Base-by-base conservation (phyloP, 495 filamentous ascomycete genomes). In the Parathielavia hyrcaniae region DNA sequence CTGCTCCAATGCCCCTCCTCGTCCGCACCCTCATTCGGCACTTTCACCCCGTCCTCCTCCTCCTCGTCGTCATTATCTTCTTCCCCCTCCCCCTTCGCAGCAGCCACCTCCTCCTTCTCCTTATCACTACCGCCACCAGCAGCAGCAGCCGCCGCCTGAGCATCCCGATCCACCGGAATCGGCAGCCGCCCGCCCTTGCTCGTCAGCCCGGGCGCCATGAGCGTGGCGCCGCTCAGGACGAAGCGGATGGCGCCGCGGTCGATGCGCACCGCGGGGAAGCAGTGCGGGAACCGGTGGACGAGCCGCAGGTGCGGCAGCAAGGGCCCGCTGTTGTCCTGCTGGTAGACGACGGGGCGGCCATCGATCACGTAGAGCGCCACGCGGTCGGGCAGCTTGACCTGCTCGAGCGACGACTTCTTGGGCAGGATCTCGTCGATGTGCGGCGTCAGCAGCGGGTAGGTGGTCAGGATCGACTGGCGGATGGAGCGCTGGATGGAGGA, bases 221-320 rank as follows among this genome's bases (percentile, higher is more conserved):
- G 83, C 53, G 91, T 86, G 0, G 93, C 93, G 22, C 93, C 93
- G 3, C 83, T 85, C 1, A 98, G 81, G 32, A 98, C 92, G 74
- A 98, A 98, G 57, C 95, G 89, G 71, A 97, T 97, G 0, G 95
- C 93, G 52, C 93, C 93, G 50, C 93, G 85, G 72, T 97, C 92
- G 66, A 96, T 91, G 53, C 85, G 81, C 44, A 89, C 69, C 23
- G 75, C 78, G 7, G 80, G 79, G 67, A 89, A 89, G 64, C 77
- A 79, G 53, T 75, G 64, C 7, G 86, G 86, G 74, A 86, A 89
- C 52, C 80, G 75, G 73, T 92, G 89, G 30, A 92, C 79, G 56
- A 92, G 81, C 16, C 76, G 75, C 2, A 93, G 83, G 68, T 96
- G 91, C 1, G 93, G 93, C 17, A 69, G 79, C 41, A 83, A 67